Percentiles rank a stretch among this genome's conserved stretches.
Evolutionary conservation across 2,329 filamentous ascomycete species (phyloP).

Genomic region (Aschersonia sp.): DNA sequence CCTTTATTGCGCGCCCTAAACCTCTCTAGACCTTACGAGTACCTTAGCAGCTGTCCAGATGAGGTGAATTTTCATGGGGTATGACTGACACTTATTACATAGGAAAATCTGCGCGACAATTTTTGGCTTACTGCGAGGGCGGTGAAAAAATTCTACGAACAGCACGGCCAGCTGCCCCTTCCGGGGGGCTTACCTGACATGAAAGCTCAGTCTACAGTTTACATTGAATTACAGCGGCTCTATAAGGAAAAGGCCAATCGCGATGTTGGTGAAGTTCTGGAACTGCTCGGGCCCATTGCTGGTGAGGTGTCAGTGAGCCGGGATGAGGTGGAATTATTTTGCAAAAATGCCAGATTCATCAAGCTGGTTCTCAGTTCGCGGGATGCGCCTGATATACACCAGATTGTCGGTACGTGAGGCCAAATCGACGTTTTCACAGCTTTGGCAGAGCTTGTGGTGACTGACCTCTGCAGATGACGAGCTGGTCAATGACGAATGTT

Average conservation of each 20-base stretch:
- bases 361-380: conserved; percentile 58
- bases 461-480: conserved; percentile 29
- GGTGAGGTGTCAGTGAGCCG: conserved; percentile 42
- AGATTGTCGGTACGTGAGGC: conserved; percentile 36
- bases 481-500: conserved; percentile 37
- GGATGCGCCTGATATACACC: conserved; percentile 30
- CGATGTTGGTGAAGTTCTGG: conserved; percentile 63
- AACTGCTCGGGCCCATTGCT: conserved; percentile 39
- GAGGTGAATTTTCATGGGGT: conserved; percentile 16
- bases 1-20: too few relatives aligned
- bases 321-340: conserved; percentile 77
- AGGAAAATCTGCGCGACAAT: conserved; percentile 19
- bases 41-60: too few relatives aligned
- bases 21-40: too few relatives aligned
- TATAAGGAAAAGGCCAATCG: conserved; percentile 79
- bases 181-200: conserved; percentile 88
- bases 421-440: neutral
- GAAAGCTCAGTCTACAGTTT: conserved; percentile 86
- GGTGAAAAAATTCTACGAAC: conserved; percentile 60
- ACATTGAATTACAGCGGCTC: conserved; percentile 79
- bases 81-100: neutral
- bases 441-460: too few relatives aligned
- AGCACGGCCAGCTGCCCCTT: conserved; percentile 62
- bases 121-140: conserved; percentile 89
- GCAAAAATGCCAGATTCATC: conserved; percentile 88